Conservation (phyloP, 306 rosid species). For the Quercus rubra region DNA sequence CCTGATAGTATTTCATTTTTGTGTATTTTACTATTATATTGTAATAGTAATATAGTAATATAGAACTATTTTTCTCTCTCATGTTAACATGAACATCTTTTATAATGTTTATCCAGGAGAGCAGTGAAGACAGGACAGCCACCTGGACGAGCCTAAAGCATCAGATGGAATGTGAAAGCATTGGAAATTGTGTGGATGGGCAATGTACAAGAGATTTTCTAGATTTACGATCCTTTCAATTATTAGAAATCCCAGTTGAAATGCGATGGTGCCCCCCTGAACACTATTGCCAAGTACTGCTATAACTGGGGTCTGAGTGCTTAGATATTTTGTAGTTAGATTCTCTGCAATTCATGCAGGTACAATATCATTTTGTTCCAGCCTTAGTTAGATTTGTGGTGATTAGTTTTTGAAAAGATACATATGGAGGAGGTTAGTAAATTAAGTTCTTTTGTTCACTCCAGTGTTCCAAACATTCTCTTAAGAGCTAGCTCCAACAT, state of each 20-base stretch:
- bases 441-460: slow-evolving; percentile 12
- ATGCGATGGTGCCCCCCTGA: not conserved
- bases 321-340: slow-evolving; percentile 7
- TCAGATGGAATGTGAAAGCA: slow-evolving; percentile 17
- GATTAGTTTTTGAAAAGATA: slow-evolving; percentile 14
- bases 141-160: slow-evolving; percentile 52
- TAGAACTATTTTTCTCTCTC: slow-evolving; percentile 6
- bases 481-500: not conserved
- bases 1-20: too few relatives aligned
- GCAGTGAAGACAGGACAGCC: slow-evolving; percentile 64
- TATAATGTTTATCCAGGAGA: slow-evolving; percentile 58
- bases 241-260: slow-evolving; percentile 22
- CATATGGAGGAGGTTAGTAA: not conserved
- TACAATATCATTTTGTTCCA: slow-evolving; percentile 11
- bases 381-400: slow-evolving; percentile 24
- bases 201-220: slow-evolving; percentile 28
- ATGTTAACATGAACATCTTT: not conserved
- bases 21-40: too few relatives aligned
- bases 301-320: slow-evolving; percentile 21
- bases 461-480: slow-evolving; percentile 24
- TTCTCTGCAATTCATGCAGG: slow-evolving; percentile 25
- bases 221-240: slow-evolving; percentile 22
- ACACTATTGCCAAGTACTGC: slow-evolving; percentile 12
- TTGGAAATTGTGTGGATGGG: slow-evolving; percentile 34
- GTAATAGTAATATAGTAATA: not conserved